Conservation (phyloP, 129 eudicot genomes). For the Smallanthus sonchifolius region DNA sequence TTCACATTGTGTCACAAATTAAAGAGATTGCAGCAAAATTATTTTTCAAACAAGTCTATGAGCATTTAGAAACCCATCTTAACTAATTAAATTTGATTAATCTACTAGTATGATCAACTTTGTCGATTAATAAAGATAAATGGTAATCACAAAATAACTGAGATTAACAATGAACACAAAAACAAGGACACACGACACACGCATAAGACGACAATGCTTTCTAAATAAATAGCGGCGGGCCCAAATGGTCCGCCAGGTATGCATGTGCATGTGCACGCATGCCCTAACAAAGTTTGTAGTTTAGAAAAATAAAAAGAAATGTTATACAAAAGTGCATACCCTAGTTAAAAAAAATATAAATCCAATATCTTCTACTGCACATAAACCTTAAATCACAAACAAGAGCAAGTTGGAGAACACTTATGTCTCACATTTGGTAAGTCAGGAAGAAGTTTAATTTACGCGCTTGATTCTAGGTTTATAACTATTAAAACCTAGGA, state of each 20-base stretch:
- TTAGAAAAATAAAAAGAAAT: neutral
- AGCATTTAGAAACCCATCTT: neutral
- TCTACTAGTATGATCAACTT: neutral
- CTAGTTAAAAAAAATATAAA: neutral
- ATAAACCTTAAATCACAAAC: constrained; percentile 4
- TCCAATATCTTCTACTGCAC: neutral
- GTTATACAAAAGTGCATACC: neutral
- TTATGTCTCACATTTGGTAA: neutral
- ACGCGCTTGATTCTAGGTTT: neutral
- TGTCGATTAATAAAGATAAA: neutral
- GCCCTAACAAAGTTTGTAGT: neutral
- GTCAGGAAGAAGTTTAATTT: neutral
- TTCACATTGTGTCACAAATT: neutral
- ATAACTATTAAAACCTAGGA: neutral
- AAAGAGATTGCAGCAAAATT: neutral
- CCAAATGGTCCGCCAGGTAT: neutral
- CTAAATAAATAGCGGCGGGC: neutral
- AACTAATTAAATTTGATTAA: neutral
- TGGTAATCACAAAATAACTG: neutral
- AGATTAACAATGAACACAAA: neutral
- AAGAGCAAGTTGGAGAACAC: neutral
- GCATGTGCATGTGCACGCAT: neutral
- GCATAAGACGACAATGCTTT: neutral
- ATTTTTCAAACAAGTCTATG: neutral
- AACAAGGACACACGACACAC: neutral